phyloP scores from a whole-genome alignment of 257 asterid species.

The Ballota nigra region DNA sequence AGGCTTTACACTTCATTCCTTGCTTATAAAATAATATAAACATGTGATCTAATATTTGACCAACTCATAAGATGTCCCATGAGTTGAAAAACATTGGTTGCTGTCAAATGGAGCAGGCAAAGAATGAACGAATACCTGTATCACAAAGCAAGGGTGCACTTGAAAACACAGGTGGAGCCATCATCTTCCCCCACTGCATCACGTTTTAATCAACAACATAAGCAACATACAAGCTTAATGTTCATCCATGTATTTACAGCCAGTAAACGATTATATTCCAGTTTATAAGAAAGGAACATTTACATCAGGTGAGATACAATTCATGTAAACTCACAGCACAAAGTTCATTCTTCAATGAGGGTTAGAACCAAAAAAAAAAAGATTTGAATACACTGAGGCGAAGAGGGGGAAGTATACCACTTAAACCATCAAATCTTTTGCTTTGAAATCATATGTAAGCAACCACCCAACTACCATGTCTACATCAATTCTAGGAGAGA shows the following conservation, averaged over 20 bases:
- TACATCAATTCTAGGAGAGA: background rate
- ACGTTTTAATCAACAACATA: background rate
- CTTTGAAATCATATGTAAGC: background rate
- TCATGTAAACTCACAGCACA: no score
- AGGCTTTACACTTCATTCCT: background rate
- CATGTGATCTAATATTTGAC: background rate
- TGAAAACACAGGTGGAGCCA: background rate
- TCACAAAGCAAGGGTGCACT: background rate
- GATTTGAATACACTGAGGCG: no score
- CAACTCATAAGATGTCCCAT: background rate
- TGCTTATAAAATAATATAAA: background rate
- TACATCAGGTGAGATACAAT: no score
- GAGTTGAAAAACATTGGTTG: background rate
- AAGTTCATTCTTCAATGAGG: no score
- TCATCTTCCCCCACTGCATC: background rate
- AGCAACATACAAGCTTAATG: background rate
- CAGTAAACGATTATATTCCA: background rate
- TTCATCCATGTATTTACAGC: background rate
- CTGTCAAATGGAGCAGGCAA: background rate
- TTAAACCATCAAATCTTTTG: no score
- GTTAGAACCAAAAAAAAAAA: no score
- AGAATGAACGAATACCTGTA: background rate
- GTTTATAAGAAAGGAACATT: background rate
- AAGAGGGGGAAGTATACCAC: no score
- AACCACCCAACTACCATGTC: background rate